Conservation (phyloP, 257 asterid species). For the Leonotis leonurus region DNA sequence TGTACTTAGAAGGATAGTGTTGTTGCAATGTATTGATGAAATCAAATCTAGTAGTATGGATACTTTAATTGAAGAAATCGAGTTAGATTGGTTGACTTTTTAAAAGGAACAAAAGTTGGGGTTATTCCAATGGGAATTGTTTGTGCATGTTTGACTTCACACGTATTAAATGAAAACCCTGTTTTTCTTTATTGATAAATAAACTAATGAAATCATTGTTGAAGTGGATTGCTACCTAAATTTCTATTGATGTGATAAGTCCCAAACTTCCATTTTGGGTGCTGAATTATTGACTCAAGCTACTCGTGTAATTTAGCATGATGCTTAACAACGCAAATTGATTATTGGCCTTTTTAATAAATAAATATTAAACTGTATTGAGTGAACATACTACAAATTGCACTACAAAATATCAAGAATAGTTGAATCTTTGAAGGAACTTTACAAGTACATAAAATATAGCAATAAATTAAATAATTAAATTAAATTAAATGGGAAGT, state of each 20-base stretch:
- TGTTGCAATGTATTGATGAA: background rate
- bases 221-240: background rate
- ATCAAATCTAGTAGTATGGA: too few species aligned
- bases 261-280: background rate
- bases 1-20: background rate
- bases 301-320: too few species aligned
- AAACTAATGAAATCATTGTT: too few species aligned
- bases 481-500: background rate
- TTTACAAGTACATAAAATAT: background rate
- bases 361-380: background rate
- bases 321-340: background rate
- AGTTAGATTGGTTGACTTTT: background rate
- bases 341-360: too few species aligned
- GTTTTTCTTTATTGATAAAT: too few species aligned
- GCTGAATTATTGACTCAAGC: background rate
- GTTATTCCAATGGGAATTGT: background rate
- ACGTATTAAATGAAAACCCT: too few species aligned
- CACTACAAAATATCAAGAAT: background rate
- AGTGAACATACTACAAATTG: background rate
- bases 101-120: background rate
- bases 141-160: background rate
- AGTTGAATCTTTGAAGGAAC: background rate
- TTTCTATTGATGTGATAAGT: background rate
- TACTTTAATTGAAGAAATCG: background rate
- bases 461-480: background rate